Evolutionary conservation across 2,329 filamentous ascomycete species (phyloP).

Genomic region (Phaeophleospora eucalypticola): DNA sequence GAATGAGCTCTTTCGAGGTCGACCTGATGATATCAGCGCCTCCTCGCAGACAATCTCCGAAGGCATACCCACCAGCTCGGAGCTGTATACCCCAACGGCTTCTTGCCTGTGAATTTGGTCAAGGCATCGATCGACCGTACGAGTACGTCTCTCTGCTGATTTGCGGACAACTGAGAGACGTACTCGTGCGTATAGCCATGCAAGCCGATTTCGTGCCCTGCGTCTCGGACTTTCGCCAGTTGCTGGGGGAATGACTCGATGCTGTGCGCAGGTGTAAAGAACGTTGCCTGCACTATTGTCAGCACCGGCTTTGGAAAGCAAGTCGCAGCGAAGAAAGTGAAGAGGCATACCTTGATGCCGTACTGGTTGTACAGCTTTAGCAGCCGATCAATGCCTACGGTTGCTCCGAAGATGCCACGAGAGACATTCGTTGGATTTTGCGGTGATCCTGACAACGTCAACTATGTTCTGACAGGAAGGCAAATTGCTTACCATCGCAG

Average conservation of each 20-base stretch:
- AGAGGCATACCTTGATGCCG: constrained; percentile 32
- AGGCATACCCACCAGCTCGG: constrained; percentile 36
- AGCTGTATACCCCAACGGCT: constrained; percentile 41
- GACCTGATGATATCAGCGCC: constrained; percentile 3
- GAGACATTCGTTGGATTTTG: constrained; percentile 37
- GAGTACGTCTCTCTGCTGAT: constrained; percentile 39
- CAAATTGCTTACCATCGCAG: constrained; percentile 7
- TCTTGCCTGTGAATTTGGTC: neutral
- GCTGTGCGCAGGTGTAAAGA: constrained; percentile 27
- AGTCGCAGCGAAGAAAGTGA: neutral
- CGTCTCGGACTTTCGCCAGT: constrained; percentile 42
- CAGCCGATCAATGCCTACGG: constrained; percentile 39
- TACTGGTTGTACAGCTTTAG: constrained; percentile 41
- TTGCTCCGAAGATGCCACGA: constrained; percentile 40
- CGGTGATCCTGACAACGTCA: neutral
- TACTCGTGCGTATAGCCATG: constrained; percentile 43
- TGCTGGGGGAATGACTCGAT: constrained; percentile 48
- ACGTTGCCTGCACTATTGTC: constrained; percentile 30
- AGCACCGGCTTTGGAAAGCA: neutral
- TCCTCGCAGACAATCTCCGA: neutral
- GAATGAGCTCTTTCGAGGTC: constrained; percentile 36
- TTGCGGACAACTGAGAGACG: constrained; percentile 23
- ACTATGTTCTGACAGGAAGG: neutral
- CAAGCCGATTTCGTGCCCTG: constrained; percentile 41
- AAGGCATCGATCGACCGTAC: constrained; percentile 35